Conservation (phyloP, 352 stramenopile species). For the Globisporangium parvum region DNA sequence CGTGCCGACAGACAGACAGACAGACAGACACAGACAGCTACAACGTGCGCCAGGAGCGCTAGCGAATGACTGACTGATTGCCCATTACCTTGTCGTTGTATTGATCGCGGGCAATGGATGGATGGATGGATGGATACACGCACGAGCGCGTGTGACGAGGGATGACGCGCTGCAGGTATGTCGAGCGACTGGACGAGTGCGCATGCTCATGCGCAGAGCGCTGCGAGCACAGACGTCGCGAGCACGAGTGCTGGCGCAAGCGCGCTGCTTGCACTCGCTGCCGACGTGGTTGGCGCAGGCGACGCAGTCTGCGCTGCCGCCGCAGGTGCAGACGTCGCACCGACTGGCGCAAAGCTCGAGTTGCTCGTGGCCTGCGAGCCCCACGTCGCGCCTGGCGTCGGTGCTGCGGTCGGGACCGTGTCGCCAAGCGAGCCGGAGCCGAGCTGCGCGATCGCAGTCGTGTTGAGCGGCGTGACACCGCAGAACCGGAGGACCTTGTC, state of each 20-base stretch:
- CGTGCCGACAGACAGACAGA: background rate
- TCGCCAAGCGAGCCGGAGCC: constrained; percentile 8
- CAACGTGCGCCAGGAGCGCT: no score
- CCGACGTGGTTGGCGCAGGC: constrained; percentile 14
- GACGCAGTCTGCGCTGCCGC: constrained; percentile 16
- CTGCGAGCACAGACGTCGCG: constrained; percentile 20
- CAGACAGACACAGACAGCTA: background rate
- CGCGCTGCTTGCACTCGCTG: constrained; percentile 9
- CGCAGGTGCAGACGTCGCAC: constrained; percentile 25
- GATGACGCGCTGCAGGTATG: no score
- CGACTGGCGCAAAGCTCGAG: constrained; percentile 30
- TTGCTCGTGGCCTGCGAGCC: constrained; percentile 14
- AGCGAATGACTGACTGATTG: no score
- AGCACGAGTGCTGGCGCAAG: constrained; percentile 16
- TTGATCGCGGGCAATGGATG: no score
- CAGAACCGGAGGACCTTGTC: constrained; percentile 41
- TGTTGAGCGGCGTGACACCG: constrained; percentile 35
- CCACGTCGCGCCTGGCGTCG: constrained; percentile 17
- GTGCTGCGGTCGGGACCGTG: constrained; percentile 2
- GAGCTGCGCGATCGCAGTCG: constrained; percentile 10
- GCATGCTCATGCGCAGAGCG: background rate
- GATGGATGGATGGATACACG: no score
- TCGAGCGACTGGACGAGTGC: background rate
- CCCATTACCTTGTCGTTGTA: no score
- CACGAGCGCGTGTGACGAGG: no score